These are phyloP conservation scores for Pseudogymnoascus sp. DNA, from an alignment of 2,329 filamentous ascomycete genomes.

Conservation along the genomic window DNA sequence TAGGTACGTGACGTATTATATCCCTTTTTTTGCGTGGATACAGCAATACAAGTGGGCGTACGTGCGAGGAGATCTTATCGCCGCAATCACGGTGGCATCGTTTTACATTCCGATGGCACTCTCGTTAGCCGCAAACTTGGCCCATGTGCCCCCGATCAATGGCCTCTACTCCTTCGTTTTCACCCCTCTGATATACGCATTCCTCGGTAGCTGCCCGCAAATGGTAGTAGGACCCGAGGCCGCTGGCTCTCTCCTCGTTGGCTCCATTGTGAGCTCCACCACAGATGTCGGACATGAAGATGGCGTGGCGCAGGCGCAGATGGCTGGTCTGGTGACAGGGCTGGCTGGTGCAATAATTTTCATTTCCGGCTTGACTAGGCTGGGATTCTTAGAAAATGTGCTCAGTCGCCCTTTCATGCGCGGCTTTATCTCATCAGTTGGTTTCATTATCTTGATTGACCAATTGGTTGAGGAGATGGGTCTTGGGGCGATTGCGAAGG, in stretches of 20 bases:
- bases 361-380: constrained; percentile 72
- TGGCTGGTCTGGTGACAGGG: constrained; percentile 81
- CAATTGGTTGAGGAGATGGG: constrained; percentile 89
- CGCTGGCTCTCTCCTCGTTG: constrained; percentile 82
- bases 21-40: constrained; percentile 88
- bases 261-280: constrained; percentile 68
- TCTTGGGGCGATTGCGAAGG: constrained; percentile 57
- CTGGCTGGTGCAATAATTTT: constrained; percentile 84
- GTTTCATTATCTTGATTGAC: constrained; percentile 91
- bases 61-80: constrained; percentile 76
- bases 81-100: constrained; percentile 91
- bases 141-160: constrained; percentile 86
- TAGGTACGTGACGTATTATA: constrained; percentile 87
- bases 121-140: constrained; percentile 85
- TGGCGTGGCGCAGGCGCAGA: constrained; percentile 62
- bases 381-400: constrained; percentile 92
- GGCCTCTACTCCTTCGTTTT: constrained; percentile 92
- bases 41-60: constrained; percentile 76
- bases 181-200: constrained; percentile 82
- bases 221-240: constrained; percentile 95
- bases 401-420: constrained; percentile 85
- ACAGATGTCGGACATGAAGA: constrained; percentile 60
- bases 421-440: constrained; percentile 95
- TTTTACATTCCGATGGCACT: constrained; percentile 98
- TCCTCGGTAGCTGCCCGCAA: constrained; percentile 84